A percentile compares a stretch with the other conserved stretches of the same genome.
phyloP scores from a whole-genome alignment of 2,329 filamentous ascomycete genomes.

The Colletotrichum tropicicola region DNA sequence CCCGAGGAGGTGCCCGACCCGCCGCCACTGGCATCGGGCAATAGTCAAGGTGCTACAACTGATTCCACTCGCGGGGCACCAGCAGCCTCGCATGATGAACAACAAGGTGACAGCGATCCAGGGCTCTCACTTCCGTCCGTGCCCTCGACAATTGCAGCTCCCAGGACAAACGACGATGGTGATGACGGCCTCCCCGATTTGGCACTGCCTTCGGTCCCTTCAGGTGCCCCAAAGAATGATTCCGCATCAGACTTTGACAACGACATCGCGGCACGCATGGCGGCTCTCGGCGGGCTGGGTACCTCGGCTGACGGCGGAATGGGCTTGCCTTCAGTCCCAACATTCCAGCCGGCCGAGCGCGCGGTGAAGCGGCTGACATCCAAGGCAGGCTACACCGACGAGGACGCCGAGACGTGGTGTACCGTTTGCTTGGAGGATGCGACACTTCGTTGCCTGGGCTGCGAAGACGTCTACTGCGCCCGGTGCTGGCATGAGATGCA shows the following conservation, averaged over 20 bases:
- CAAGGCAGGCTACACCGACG: slow-evolving; percentile 65
- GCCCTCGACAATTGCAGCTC: slow-evolving; percentile 46
- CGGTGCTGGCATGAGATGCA: slow-evolving; percentile 87
- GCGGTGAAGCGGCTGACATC: slow-evolving; percentile 48
- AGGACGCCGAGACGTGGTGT: slow-evolving; percentile 81
- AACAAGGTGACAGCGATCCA: slow-evolving; percentile 28
- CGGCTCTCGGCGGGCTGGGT: slow-evolving; percentile 54
- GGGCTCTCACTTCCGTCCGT: slow-evolving; percentile 47
- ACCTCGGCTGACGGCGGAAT: slow-evolving; percentile 37
- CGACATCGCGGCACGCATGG: slow-evolving; percentile 61
- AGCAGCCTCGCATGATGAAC: not conserved
- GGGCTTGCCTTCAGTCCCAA: slow-evolving; percentile 59
- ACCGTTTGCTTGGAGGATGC: slow-evolving; percentile 85
- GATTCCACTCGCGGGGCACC: not conserved
- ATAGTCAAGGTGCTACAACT: not conserved
- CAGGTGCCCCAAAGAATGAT: slow-evolving; percentile 45
- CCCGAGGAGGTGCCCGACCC: not conserved
- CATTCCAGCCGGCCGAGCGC: slow-evolving; percentile 54
- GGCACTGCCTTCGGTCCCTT: slow-evolving; percentile 57
- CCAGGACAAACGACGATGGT: not conserved
- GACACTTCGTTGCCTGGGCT: slow-evolving; percentile 76
- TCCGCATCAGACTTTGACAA: slow-evolving; percentile 47
- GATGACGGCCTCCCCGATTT: slow-evolving; percentile 37
- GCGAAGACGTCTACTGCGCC: slow-evolving; percentile 79
- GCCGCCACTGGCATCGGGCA: not conserved